These are phyloP conservation scores for Aspergillus ellipticus DNA, from an alignment of 495 filamentous ascomycete species.

Conservation along the genomic window DNA sequence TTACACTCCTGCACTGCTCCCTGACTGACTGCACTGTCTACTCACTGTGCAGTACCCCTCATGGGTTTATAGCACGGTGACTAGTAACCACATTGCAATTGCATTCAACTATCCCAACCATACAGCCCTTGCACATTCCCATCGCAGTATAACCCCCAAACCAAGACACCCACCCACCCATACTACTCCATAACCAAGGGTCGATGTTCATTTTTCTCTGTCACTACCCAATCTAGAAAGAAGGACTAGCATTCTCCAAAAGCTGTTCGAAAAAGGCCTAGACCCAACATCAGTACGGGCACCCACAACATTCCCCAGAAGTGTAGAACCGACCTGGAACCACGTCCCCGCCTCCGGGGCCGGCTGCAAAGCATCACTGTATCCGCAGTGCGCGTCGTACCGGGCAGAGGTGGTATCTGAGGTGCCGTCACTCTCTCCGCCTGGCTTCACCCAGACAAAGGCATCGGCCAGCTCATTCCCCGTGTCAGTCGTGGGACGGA, in stretches of 20 bases:
- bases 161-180: too few species aligned
- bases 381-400: conserved; percentile 72
- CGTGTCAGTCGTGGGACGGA: conserved; percentile 61
- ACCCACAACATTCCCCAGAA: neutral
- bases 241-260: conserved; percentile 63
- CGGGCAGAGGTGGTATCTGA: conserved; percentile 55
- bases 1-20: too few species aligned
- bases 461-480: conserved; percentile 62
- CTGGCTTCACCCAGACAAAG: conserved; percentile 83
- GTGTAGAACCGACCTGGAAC: conserved; percentile 61
- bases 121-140: too few species aligned
- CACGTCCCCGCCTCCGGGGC: conserved; percentile 31
- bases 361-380: conserved; percentile 55
- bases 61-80: too few species aligned
- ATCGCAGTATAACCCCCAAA: too few species aligned
- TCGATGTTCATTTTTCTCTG: too few species aligned
- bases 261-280: conserved; percentile 65
- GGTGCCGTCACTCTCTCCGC: conserved; percentile 78
- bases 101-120: too few species aligned
- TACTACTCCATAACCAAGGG: too few species aligned
- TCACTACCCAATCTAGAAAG: conserved; percentile 11
- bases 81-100: too few species aligned
- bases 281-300: neutral
- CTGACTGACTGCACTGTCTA: too few species aligned
- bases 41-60: too few species aligned